Evolutionary conservation across 495 filamentous ascomycete genomes (phyloP).

Genomic region (Filosporella fistucella): DNA sequence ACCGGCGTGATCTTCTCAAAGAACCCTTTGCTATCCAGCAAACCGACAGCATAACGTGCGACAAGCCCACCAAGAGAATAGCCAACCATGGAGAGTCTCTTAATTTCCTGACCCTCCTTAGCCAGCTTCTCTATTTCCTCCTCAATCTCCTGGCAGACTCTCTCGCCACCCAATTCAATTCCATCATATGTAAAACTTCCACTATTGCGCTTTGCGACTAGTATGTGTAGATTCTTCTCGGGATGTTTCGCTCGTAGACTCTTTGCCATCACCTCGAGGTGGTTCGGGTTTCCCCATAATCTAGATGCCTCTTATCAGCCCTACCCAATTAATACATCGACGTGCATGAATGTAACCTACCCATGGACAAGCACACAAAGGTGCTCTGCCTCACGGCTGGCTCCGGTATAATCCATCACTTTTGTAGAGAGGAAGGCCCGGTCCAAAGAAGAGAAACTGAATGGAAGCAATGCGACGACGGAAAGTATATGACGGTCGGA

Average conservation of each 20-base stretch:
- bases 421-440: constrained; percentile 20
- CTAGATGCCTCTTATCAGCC: constrained; percentile 34
- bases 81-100: constrained; percentile 78
- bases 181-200: constrained; percentile 91
- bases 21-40: constrained; percentile 74
- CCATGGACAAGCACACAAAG: constrained; percentile 95
- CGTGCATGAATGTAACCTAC: constrained; percentile 39
- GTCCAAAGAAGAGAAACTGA: constrained; percentile 25
- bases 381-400: constrained; percentile 48
- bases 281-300: constrained; percentile 88
- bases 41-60: constrained; percentile 79
- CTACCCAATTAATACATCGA: background rate
- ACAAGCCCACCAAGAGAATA: constrained; percentile 90
- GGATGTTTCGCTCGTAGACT: constrained; percentile 61
- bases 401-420: constrained; percentile 32
- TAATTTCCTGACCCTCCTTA: constrained; percentile 61
- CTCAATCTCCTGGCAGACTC: constrained; percentile 84
- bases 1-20: constrained; percentile 76
- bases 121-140: constrained; percentile 66
- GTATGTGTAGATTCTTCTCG: constrained; percentile 56
- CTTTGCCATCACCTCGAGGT: constrained; percentile 68
- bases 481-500: background rate
- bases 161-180: constrained; percentile 85
- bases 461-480: constrained; percentile 23
- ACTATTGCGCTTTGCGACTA: constrained; percentile 73